Percentiles rank a stretch among this genome's conserved stretches.
phyloP scores from a whole-genome alignment of 768 basidiomycete species.

The Lactarius vividus region DNA sequence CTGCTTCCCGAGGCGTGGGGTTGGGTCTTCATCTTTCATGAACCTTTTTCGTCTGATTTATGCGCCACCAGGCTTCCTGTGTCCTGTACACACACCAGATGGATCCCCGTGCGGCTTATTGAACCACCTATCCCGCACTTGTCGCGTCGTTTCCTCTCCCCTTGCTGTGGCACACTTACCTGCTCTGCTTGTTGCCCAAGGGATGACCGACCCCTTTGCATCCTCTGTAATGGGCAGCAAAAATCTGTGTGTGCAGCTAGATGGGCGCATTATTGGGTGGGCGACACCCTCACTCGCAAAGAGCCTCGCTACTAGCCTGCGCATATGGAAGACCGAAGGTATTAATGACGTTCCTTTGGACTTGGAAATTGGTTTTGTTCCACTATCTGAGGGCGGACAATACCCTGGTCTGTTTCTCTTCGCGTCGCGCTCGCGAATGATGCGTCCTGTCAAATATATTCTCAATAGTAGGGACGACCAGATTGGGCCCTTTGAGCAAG shows the following conservation, averaged over 20 bases:
- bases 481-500: constrained; percentile 96
- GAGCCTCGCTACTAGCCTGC: constrained; percentile 79
- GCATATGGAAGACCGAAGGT: constrained; percentile 93
- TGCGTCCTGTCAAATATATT: constrained; percentile 94
- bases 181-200: constrained; percentile 74
- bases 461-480: constrained; percentile 84
- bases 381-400: constrained; percentile 83
- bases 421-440: constrained; percentile 85
- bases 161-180: constrained; percentile 79
- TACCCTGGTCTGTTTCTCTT: constrained; percentile 97
- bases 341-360: constrained; percentile 81
- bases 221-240: constrained; percentile 75
- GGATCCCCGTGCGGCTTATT: constrained; percentile 96
- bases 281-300: constrained; percentile 69
- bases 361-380: constrained; percentile 91
- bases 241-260: constrained; percentile 90
- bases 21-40: constrained; percentile 36
- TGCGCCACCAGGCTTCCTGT: constrained; percentile 73
- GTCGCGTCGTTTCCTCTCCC: constrained; percentile 81
- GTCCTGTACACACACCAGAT: constrained; percentile 98
- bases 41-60: constrained; percentile 17
- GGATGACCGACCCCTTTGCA: constrained; percentile 91
- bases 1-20: constrained; percentile 98
- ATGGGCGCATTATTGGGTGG: constrained; percentile 94
- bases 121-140: constrained; percentile 92